phyloP scores from a whole-genome alignment of 2,329 filamentous ascomycete species.

The Epichloe amarillans region DNA sequence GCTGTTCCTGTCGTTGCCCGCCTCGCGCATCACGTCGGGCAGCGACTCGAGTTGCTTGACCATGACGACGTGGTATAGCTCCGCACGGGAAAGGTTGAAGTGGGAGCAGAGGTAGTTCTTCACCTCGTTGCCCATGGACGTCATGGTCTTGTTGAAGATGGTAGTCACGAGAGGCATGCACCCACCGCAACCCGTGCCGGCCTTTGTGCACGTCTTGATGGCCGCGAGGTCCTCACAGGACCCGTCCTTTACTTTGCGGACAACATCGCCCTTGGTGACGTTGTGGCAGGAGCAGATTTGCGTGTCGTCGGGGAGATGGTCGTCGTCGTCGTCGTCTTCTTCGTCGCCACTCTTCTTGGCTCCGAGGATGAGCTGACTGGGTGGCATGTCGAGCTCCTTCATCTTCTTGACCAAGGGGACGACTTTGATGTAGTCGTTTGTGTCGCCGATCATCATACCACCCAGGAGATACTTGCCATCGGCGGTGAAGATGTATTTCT shows the following conservation, averaged over 20 bases:
- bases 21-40: conserved; percentile 62
- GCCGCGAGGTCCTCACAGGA: conserved; percentile 70
- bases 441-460: conserved; percentile 97
- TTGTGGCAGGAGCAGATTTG: conserved; percentile 93
- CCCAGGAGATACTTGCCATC: conserved; percentile 84
- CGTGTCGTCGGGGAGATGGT: conserved; percentile 70
- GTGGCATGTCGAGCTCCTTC: conserved; percentile 64
- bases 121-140: conserved; percentile 72
- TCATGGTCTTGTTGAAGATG: conserved; percentile 85
- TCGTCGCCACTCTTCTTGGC: conserved; percentile 56
- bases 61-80: conserved; percentile 81
- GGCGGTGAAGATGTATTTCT: conserved; percentile 82
- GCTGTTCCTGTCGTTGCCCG: conserved; percentile 57
- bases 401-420: conserved; percentile 78
- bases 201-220: conserved; percentile 82
- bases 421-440: conserved; percentile 77
- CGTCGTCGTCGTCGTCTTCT: conserved; percentile 36
- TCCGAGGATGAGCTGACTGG: conserved; percentile 73
- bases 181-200: conserved; percentile 79
- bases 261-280: conserved; percentile 72
- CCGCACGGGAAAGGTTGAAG: conserved; percentile 70
- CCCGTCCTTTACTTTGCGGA: conserved; percentile 58
- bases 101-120: conserved; percentile 78
- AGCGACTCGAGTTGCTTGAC: conserved; percentile 67
- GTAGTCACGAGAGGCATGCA: conserved; percentile 80